Conservation (phyloP, 352 stramenopile species). For the Phytophthora europaea region DNA sequence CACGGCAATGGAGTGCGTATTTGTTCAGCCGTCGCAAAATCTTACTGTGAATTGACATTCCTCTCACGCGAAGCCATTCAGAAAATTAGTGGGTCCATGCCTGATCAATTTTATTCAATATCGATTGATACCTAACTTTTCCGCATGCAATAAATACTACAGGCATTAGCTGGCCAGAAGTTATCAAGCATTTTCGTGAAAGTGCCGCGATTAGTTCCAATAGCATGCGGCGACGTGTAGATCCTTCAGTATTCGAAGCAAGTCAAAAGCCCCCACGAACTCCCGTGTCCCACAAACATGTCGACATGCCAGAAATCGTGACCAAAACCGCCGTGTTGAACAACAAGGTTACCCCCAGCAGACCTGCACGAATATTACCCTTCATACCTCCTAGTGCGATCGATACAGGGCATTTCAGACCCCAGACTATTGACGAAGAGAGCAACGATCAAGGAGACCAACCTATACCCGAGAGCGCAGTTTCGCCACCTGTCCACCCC, state of each 20-base stretch:
- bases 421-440: constrained; percentile 34
- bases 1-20: constrained; percentile 88
- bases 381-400: constrained; percentile 27
- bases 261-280: constrained; percentile 1
- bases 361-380: constrained; percentile 23
- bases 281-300: constrained; percentile 18
- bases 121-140: neutral
- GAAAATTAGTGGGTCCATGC: constrained; percentile 64
- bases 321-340: constrained; percentile 42
- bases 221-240: constrained; percentile 49
- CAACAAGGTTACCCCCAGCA: constrained; percentile 23
- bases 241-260: constrained; percentile 25
- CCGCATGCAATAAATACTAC: neutral
- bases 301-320: constrained; percentile 31
- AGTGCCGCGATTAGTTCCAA: constrained; percentile 55
- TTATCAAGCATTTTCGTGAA: constrained; percentile 72
- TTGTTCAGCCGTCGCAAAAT: constrained; percentile 80
- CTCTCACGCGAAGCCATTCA: constrained; percentile 77
- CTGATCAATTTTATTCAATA: neutral
- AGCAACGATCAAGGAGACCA: constrained; percentile 12
- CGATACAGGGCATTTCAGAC: constrained; percentile 11
- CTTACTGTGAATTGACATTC: constrained; percentile 85
- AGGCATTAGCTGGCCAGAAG: constrained; percentile 80
- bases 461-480: neutral
- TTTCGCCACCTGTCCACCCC: neutral